phyloP scores from a whole-genome alignment of 1,284 basidiomycete genomes.

The Exobasidium rhododendri region DNA sequence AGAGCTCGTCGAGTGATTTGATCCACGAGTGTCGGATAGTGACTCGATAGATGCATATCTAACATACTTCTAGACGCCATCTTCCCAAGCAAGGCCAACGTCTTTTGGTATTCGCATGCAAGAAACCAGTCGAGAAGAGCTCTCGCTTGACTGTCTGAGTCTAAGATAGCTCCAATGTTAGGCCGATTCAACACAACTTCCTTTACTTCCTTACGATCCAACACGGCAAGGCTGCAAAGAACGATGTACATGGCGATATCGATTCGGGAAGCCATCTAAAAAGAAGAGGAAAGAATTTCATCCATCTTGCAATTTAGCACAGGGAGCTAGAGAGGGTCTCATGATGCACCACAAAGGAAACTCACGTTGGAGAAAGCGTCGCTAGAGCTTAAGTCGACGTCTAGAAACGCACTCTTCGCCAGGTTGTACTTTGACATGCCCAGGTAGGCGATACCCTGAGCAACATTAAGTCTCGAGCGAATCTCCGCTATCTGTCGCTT shows the following conservation, averaged over 20 bases:
- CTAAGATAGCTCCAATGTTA: constrained; percentile 71
- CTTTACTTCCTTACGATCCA: constrained; percentile 69
- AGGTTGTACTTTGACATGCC: constrained; percentile 70
- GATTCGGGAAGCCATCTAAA: constrained; percentile 68
- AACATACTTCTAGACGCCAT: constrained; percentile 73
- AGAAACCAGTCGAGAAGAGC: constrained; percentile 79
- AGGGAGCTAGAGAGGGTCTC: background rate
- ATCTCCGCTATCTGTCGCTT: constrained; percentile 51
- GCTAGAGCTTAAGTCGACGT: constrained; percentile 67
- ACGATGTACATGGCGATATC: constrained; percentile 81
- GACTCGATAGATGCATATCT: constrained; percentile 69
- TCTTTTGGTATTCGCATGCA: constrained; percentile 73
- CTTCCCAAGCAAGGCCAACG: constrained; percentile 68
- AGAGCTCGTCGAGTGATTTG: constrained; percentile 63
- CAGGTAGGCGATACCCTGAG: constrained; percentile 69
- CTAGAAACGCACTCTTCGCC: constrained; percentile 69
- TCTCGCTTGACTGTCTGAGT: constrained; percentile 76
- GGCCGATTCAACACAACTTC: constrained; percentile 67
- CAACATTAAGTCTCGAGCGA: constrained; percentile 74
- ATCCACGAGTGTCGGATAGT: constrained; percentile 57
- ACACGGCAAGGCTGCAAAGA: constrained; percentile 72
- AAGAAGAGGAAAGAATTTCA: constrained; percentile 5
- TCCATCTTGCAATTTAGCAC: background rate
- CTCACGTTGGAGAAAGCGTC: constrained; percentile 69
- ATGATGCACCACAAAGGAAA: background rate